phyloP scores from a whole-genome alignment of 2,329 filamentous ascomycete species.

The Penicillium sp. region DNA sequence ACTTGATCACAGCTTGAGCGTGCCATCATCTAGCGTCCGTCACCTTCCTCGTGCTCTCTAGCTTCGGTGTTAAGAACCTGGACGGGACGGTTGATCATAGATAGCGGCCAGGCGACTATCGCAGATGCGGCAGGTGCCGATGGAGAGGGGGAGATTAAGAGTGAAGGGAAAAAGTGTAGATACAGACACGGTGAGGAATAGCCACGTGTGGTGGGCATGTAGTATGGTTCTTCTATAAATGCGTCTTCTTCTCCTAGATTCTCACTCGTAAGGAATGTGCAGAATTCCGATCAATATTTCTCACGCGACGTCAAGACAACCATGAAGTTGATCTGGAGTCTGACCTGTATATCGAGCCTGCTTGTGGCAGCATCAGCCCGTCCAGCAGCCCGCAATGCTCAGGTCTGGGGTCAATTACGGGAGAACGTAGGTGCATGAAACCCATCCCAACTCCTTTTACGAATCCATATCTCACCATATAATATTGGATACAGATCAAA shows the following conservation, averaged over 20 bases:
- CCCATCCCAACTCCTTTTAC: not conserved
- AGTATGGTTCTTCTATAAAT: not conserved
- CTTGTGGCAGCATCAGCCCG: slow-evolving; percentile 13
- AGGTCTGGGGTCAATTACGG: slow-evolving; percentile 20
- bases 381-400: slow-evolving; percentile 11
- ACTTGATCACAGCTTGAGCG: not conserved
- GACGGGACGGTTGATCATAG: not conserved
- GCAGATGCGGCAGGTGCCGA: slow-evolving; percentile 1
- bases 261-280: not conserved
- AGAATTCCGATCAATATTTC: not conserved
- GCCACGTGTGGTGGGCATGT: not conserved
- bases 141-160: not conserved
- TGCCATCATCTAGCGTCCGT: not conserved
- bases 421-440: slow-evolving; percentile 20
- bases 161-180: not conserved
- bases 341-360: slow-evolving; percentile 10
- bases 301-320: not conserved
- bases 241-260: not conserved
- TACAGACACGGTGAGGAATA: not conserved
- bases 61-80: slow-evolving; percentile 2
- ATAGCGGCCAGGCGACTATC: not conserved
- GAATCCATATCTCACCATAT: slow-evolving; percentile 2
- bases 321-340: slow-evolving; percentile 18
- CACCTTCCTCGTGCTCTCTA: slow-evolving; percentile 6
- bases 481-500: slow-evolving; percentile 24